Evolutionary conservation across 78 protist species (phyloP), one percentile per base, ranked within the genome.

Genomic region (Mastigamoeba balamuthi): DNA sequence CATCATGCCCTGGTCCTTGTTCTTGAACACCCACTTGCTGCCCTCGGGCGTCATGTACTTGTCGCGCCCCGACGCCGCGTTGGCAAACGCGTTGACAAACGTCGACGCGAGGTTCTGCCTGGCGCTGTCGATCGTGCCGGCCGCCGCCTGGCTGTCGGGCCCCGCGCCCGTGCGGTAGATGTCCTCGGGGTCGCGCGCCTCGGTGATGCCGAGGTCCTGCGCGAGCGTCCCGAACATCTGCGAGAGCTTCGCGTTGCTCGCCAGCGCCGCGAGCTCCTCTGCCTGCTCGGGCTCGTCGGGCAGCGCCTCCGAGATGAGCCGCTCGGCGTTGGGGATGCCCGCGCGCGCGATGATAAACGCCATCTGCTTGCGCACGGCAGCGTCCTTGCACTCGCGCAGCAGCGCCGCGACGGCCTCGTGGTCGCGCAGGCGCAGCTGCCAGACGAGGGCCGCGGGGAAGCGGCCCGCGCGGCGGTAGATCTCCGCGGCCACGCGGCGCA

Each of bases 111-210:
- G 89, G 77, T 93, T 94, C 52, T 72, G 75, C 36, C 89, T 70
- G 29, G 97, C 96, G 0, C 94, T 84, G 67, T 87, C 91, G 35
- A 91, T 76, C 33, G n/a, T 80, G 41, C 80, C 41, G 37, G 42
- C 69, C 3, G 53, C 1, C 9, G 68, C 66, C 6, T 48, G 10
- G 4, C 70, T 72, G 52, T 76, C 63, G 77, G 58, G 36, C 44
- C 78, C 84, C 35, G 88, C 64, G 69, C 86, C 90, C 6, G 89
- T 28, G 84, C 94, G 93, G 93, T 87, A 97, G 17, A 97, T 84
- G 37, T 97, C 99, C 29, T 94, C 98, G 10, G 99, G 98, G 0
- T 81, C n/a, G 86, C 94, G 93, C 7, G 99, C 88, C 68, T 93
- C 98, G 65, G 83, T 25, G 76, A 94, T 72, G n/a, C 95, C 99